Evolutionary conservation across 768 basidiomycete genomes (phyloP), one percentile per base, ranked within the genome.

Genomic region (Mycena galericulata): DNA sequence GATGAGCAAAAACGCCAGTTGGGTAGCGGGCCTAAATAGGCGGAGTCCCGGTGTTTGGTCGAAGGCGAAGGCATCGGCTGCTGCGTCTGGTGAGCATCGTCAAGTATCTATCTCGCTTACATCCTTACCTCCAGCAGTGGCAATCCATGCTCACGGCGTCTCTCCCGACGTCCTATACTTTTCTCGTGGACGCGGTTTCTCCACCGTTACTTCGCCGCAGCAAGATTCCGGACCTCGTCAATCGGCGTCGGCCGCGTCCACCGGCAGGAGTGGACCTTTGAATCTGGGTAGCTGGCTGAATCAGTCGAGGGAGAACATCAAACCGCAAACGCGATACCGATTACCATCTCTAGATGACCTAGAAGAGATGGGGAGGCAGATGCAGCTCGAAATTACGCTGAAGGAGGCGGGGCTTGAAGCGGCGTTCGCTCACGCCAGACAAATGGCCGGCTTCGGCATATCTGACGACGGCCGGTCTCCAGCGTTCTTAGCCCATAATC

Each of bases 61-160:
- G 17, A 30, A 9, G 63, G 63, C 12, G 17, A 30, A 9, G 63
- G 63, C 20, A 46, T 57, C 12, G 63, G 63, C 11, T 65, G 63
- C 36, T 29, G 54, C 12, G 29, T 57, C 12, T 65, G 63, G 63
- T 65, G 55, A 4, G 63, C 12, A 12, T n/a, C n/a, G n/a, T n/a
- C n/a, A n/a, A n/a, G 4, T 20, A 6, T 51, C 32, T 49, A 32
- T 3, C 1, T 9, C 4, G 22, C 26, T 22, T 46, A 10, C 45
- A 38, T 18, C 12, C 45, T 59, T 4, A 40, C n/a, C 17, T 12
- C 7, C 40, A 14, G 2, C 17, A 65, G 63, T 8, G 63, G 63
- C 15, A 65, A 65, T 18, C 29, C 63, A 3, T 46, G 27, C 12
- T 47, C 24, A 36, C 18, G 10, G 18, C 11, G 3, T 7, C 45